Base-by-base conservation (phyloP, 2,329 filamentous ascomycete genomes). In the Graphilbum fragrans region DNA sequence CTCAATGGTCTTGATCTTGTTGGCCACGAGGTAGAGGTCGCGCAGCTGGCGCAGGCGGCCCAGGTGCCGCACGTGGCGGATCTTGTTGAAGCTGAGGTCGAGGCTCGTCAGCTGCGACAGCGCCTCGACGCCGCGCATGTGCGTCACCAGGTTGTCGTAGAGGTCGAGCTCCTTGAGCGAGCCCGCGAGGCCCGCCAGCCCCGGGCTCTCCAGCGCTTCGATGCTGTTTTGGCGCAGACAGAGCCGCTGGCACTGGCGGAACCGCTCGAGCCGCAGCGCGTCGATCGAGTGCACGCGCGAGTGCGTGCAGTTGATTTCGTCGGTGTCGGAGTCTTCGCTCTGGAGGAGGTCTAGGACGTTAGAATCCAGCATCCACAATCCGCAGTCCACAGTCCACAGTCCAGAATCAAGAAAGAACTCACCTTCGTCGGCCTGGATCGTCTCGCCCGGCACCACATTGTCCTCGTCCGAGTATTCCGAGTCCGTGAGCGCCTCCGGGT, bases 41-140 rank as follows among this genome's bases (percentile, higher is more conserved):
- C 72, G 82, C 43, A 96, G 72, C 41, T 86, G 72, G 19, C 66
- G 80, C 45, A 98, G 66, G 53, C 90, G 82, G 44, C 73, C 72
- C 49, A 96, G 66, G 53, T 90, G 79, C 62, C 94, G 94, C 66
- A 98, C 94, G 62, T 95, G 88, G 60, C 94, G 95, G 66, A 98
- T 90, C 68, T 96, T 96, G 69, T 98, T 98, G 74, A 95, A 98
- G 60, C 85, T 93, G 39, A 98, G 70, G 58, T 98, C 92, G 41
- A 98, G 75, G 43, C 68, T 82, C 6, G 74, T 86, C 41, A 98
- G 73, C 46, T 83, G 71, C 12, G 71, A 76, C 43, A 95, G 75
- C 36, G 77, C 69, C 41, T 95, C 87, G 36, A 98, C 72, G 23
- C 85, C 85, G 50, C 80, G 80, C 60, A 95, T 77, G 60, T 94